phyloP scores from a whole-genome alignment of 768 basidiomycete species.

The Boletus insuetus region DNA sequence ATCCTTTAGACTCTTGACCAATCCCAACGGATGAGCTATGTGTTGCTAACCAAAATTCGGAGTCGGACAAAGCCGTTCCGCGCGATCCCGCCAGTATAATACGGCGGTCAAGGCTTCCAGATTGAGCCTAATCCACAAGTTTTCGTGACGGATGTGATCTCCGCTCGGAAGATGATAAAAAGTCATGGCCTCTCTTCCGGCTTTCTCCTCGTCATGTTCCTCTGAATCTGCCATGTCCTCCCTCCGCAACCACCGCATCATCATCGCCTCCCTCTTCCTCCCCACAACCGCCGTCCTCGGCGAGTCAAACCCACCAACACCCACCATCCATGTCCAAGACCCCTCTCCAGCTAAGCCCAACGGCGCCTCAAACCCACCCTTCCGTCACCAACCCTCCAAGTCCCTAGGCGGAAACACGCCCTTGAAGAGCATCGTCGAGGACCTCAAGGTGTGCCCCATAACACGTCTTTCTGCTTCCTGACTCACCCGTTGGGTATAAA shows the following conservation, averaged over 20 bases:
- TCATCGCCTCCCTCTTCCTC: slow-evolving; percentile 84
- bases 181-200: no score
- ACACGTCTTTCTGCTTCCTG: not conserved
- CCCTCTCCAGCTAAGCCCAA: slow-evolving; percentile 7
- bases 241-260: slow-evolving; percentile 66
- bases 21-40: no score
- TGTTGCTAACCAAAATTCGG: no score
- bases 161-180: no score
- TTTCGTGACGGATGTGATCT: no score
- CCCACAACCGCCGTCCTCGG: slow-evolving; percentile 68
- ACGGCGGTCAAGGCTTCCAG: no score
- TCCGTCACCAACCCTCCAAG: slow-evolving; percentile 17
- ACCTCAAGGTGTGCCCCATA: slow-evolving; percentile 53
- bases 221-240: slow-evolving; percentile 53
- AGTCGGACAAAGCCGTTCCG: no score
- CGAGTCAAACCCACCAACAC: slow-evolving; percentile 50
- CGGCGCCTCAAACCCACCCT: slow-evolving; percentile 1
- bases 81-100: no score
- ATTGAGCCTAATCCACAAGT: no score
- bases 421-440: slow-evolving; percentile 74
- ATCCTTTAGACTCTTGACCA: no score
- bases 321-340: slow-evolving; percentile 33
- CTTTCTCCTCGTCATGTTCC: no score
- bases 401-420: slow-evolving; percentile 32
- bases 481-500: not conserved